Evolutionary conservation across 1,139 yeast genomes (phyloP), one percentile per base, ranked within the genome.

Genomic region (Geotrichum candidum): DNA sequence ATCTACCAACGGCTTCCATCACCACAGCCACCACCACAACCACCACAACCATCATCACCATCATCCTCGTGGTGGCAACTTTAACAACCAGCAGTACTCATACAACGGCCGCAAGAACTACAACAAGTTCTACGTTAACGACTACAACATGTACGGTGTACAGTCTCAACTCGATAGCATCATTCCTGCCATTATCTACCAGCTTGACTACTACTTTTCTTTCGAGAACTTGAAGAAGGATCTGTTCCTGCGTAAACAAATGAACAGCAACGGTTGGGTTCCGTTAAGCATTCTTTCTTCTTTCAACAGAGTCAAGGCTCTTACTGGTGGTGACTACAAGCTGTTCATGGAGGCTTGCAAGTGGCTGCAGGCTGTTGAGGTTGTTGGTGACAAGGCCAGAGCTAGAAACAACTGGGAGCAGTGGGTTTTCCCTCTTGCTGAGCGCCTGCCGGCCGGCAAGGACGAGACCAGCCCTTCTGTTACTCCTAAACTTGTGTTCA

Each of bases 201-300:
- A 91, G 79, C 78, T 91, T 64, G 94, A 90, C 72, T 94, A 92
- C 78, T 94, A 94, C 76, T 88, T 94, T 75, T 87, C 96, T 33
- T 81, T 87, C 61, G 96, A 91, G 70, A 94, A 94, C 76, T 81
- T 94, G 74, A 81, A 88, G 69, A 88, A 89, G 76, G 97, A 90
- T 74, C 78, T 88, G 64, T 90, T 76, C 73, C 79, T 90, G 72
- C 84, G 96, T 74, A 84, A 84, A 68, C 89, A 87, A 70, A 90
- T 90, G 96, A 85, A 87, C 75, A 76, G 79, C 57, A 80, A 84
- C 65, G 97, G 97, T 38, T 86, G 86, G 81, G 82, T 90, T 61
- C 83, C 86, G 48, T 76, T 90, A 66, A 70, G 74, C 10, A 80
- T 85, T 63, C 80, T 90, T 67, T 85, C 90, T 65, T 78, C 81